A percentile compares a stretch with the other conserved stretches of the same genome.
phyloP scores from a whole-genome alignment of 1,284 basidiomycete species.

The Anthracocystis walkeri region DNA sequence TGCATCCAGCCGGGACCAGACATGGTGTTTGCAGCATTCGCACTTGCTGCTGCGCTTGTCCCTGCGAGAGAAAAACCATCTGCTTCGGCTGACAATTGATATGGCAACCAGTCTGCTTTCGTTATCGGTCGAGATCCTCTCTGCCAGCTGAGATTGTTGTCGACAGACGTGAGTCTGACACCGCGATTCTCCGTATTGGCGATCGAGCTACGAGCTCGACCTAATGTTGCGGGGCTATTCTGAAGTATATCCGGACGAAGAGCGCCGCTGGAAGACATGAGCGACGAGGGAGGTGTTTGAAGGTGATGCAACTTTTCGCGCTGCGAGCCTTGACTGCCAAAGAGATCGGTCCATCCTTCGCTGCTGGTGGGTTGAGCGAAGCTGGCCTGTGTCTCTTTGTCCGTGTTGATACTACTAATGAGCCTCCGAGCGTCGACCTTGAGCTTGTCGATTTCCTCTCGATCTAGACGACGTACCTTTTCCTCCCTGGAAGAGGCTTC shows the following conservation, averaged over 20 bases:
- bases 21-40: not conserved
- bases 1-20: constrained; percentile 49
- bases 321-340: constrained; percentile 40
- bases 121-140: constrained; percentile 19
- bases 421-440: constrained; percentile 44
- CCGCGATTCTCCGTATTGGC: constrained; percentile 31
- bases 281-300: constrained; percentile 24
- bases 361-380: constrained; percentile 23
- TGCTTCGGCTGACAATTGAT: constrained; percentile 9
- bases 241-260: constrained; percentile 18
- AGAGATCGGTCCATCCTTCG: constrained; percentile 29
- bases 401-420: constrained; percentile 24
- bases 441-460: constrained; percentile 45
- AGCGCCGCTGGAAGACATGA: constrained; percentile 25
- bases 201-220: constrained; percentile 23
- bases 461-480: constrained; percentile 28
- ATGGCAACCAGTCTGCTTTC: constrained; percentile 38
- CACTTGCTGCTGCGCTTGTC: not conserved
- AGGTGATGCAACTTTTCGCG: constrained; percentile 37
- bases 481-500: constrained; percentile 32
- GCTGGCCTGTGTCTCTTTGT: constrained; percentile 23
- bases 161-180: constrained; percentile 23
- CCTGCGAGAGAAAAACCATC: constrained; percentile 10
- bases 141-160: constrained; percentile 27
- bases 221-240: constrained; percentile 22